Evolutionary conservation across 306 rosid species (phyloP).

Genomic region (Carpinus viminea): DNA sequence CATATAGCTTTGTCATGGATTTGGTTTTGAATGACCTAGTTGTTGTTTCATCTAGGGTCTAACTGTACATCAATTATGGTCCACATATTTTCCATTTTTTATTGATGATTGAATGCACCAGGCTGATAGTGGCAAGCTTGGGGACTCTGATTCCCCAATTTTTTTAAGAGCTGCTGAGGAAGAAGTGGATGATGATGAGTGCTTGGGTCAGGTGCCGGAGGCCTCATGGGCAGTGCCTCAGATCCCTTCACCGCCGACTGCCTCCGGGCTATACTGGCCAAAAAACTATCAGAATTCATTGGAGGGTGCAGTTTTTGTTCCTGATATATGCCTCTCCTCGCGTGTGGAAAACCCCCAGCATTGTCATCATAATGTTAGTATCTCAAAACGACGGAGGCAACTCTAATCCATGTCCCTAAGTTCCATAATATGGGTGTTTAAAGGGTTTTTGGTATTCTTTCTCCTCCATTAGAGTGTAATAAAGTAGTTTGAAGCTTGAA

Average conservation of each 20-base stretch:
- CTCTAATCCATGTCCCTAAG: slow-evolving; percentile 26
- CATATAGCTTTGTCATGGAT: not conserved
- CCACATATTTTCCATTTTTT: slow-evolving; percentile 20
- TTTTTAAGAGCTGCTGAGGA: slow-evolving; percentile 51
- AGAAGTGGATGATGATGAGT: slow-evolving; percentile 54
- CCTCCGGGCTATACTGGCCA: slow-evolving; percentile 86
- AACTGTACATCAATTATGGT: not conserved
- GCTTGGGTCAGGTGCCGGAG: slow-evolving; percentile 62
- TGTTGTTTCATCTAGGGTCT: not conserved
- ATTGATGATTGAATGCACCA: slow-evolving; percentile 31
- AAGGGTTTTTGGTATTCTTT: not conserved
- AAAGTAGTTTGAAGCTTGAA: not conserved
- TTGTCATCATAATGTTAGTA: slow-evolving; percentile 29
- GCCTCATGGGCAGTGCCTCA: slow-evolving; percentile 81
- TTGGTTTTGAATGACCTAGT: not conserved
- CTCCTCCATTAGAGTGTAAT: not conserved
- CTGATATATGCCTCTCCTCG: slow-evolving; percentile 53
- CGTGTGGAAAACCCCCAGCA: slow-evolving; percentile 29
- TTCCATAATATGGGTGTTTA: slow-evolving; percentile 19
- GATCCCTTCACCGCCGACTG: slow-evolving; percentile 86
- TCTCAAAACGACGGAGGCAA: slow-evolving; percentile 46
- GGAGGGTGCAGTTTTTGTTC: slow-evolving; percentile 56
- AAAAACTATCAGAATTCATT: slow-evolving; percentile 43
- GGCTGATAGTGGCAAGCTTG: slow-evolving; percentile 81
- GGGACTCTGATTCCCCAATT: slow-evolving; percentile 63